These are phyloP conservation scores for Graphilbum ipis-grandicollis DNA, from an alignment of 2,329 filamentous ascomycete species.

Conservation along the genomic window DNA sequence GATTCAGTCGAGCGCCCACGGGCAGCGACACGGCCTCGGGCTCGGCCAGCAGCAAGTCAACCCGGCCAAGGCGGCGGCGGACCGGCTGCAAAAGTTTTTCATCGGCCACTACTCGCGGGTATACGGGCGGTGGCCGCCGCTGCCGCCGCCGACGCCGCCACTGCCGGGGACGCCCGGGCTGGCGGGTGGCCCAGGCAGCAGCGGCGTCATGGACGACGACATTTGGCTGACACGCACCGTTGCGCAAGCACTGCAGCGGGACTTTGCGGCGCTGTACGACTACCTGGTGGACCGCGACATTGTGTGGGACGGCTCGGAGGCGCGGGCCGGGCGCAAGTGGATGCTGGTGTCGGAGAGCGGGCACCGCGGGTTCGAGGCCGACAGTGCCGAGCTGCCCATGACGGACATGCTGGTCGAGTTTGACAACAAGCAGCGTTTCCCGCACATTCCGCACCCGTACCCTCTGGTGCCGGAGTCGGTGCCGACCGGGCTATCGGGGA, in stretches of 20 bases:
- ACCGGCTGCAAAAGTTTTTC: conserved; percentile 44
- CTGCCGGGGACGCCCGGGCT: conserved; percentile 23
- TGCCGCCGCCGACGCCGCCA: conserved; percentile 7
- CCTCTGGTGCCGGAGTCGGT: conserved; percentile 42
- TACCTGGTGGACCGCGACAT: conserved; percentile 53
- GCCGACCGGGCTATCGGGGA: conserved; percentile 9
- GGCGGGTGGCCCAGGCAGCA: conserved; percentile 32
- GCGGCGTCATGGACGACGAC: conserved; percentile 20
- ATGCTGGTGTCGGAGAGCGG: conserved; percentile 35
- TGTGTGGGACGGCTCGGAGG: conserved; percentile 45
- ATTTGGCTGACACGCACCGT: conserved; percentile 45
- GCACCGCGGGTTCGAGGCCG: conserved; percentile 28
- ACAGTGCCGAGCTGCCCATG: conserved; percentile 38
- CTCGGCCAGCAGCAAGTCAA: not conserved
- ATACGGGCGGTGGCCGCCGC: conserved; percentile 43
- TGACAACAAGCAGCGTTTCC: conserved; percentile 43
- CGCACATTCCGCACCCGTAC: conserved; percentile 50
- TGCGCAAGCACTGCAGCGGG: conserved; percentile 38
- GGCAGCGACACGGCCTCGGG: not conserved
- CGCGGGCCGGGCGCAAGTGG: conserved; percentile 44
- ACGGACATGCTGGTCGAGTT: conserved; percentile 50
- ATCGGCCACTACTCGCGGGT: conserved; percentile 34
- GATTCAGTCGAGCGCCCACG: conserved; percentile 14
- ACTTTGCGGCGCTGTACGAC: conserved; percentile 54
- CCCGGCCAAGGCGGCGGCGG: conserved; percentile 38